phyloP scores from a whole-genome alignment of 805 yeast species.

The Candida piceae region DNA sequence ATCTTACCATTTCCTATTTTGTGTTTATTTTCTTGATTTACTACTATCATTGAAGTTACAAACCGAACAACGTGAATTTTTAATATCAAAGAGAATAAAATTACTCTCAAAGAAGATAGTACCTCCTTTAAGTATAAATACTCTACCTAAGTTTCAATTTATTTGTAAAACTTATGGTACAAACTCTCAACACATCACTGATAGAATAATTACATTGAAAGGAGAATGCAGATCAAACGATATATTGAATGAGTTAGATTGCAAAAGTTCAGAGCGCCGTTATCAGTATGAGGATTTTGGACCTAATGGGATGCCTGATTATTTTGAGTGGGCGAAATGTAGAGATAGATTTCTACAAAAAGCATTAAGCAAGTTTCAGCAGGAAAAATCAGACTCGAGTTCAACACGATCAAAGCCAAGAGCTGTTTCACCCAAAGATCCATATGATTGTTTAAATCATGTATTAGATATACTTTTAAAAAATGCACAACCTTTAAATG shows the following conservation, averaged over 20 bases:
- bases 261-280: slow-evolving; percentile 1
- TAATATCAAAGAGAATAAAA: slow-evolving; percentile 5
- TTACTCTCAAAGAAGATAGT: slow-evolving; percentile 7
- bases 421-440: slow-evolving; percentile 11
- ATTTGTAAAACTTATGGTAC: slow-evolving; percentile 13
- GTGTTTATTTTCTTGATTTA: slow-evolving; percentile 14
- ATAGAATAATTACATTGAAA: slow-evolving; percentile 13
- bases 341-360: slow-evolving; percentile 7
- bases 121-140: slow-evolving; percentile 10
- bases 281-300: slow-evolving; percentile 12
- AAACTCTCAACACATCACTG: slow-evolving; percentile 7
- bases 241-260: slow-evolving; percentile 10
- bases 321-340: slow-evolving; percentile 13
- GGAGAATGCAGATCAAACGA: slow-evolving; percentile 14
- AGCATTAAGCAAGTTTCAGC: slow-evolving; percentile 12
- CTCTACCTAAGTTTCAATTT: slow-evolving; percentile 10
- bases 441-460: slow-evolving; percentile 11
- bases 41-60: slow-evolving; percentile 6
- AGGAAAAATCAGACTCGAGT: slow-evolving; percentile 2
- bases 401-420: slow-evolving; percentile 4
- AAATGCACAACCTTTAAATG: slow-evolving; percentile 3
- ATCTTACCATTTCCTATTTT: slow-evolving; percentile 8
- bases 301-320: neutral
- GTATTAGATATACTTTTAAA: slow-evolving; percentile 9
- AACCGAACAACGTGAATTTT: slow-evolving; percentile 3